Evolutionary conservation across 441 rosid species (phyloP).

Genomic region (Populus trichocarpa): DNA sequence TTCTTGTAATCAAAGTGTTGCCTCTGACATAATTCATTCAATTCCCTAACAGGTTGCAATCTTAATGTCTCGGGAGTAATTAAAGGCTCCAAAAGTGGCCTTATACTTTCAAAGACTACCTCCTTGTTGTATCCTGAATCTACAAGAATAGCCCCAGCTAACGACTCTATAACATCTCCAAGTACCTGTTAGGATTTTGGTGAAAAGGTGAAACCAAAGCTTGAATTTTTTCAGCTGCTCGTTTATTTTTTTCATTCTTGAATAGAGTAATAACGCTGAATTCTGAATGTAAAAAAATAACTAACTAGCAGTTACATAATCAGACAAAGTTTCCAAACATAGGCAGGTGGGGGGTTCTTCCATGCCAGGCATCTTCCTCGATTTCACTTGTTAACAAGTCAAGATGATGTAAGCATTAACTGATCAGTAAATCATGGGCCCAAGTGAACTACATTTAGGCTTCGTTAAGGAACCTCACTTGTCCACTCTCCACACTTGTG

Average conservation of each 20-base stretch:
- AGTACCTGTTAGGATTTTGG: constrained; percentile 49
- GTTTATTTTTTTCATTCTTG: background rate
- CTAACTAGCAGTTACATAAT: background rate
- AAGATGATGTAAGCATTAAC: background rate
- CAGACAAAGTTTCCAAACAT: background rate
- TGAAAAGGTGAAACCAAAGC: background rate
- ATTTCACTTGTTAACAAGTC: background rate
- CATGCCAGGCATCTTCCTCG: background rate
- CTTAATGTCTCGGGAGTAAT: constrained; percentile 59
- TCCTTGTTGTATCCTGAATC: constrained; percentile 73
- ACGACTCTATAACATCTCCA: constrained; percentile 86
- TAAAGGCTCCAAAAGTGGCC: constrained; percentile 73
- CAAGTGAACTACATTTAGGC: background rate
- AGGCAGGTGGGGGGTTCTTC: background rate
- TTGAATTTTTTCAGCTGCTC: background rate
- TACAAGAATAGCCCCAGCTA: constrained; percentile 83
- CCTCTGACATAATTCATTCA: constrained; percentile 55
- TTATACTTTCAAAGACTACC: constrained; percentile 51
- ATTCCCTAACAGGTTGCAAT: constrained; percentile 66
- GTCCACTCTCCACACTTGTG: background rate
- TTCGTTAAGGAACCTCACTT: background rate
- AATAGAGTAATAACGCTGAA: background rate
- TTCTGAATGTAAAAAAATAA: background rate
- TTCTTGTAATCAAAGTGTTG: constrained; percentile 29
- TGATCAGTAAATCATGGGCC: background rate